Percentiles rank a stretch among this genome's conserved stretches.
phyloP scores from a whole-genome alignment of 345 rosid genomes.

The Salix viminalis region DNA sequence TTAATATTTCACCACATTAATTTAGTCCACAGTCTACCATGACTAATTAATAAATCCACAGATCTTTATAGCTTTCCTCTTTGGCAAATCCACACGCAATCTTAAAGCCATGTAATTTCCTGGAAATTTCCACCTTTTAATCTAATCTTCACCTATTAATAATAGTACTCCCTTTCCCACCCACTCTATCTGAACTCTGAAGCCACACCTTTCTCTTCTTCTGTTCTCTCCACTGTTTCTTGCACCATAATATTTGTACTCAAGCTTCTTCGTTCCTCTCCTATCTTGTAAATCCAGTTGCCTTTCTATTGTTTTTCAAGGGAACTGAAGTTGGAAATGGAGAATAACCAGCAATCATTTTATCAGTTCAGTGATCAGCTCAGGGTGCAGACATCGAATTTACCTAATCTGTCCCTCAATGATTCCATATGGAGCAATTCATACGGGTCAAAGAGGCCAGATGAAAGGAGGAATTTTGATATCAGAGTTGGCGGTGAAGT shows the following conservation, averaged over 20 bases:
- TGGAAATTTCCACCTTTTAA: constrained; percentile 40
- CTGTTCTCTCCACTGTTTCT: neutral
- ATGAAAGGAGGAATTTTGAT: constrained; percentile 72
- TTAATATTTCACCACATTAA: neutral
- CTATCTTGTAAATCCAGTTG: constrained; percentile 7
- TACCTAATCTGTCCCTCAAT: constrained; percentile 72
- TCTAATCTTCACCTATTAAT: constrained; percentile 19
- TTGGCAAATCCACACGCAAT: constrained; percentile 67
- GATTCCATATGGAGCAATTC: constrained; percentile 89
- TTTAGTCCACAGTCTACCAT: neutral
- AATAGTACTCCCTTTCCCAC: constrained; percentile 14
- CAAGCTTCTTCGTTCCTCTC: neutral
- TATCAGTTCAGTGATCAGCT: constrained; percentile 95
- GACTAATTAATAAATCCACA: neutral
- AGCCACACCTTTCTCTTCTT: neutral
- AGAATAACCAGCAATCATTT: constrained; percentile 81
- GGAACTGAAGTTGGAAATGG: constrained; percentile 41
- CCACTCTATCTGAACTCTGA: neutral
- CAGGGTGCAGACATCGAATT: constrained; percentile 56
- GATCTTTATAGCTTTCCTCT: constrained; percentile 8
- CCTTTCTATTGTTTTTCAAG: neutral
- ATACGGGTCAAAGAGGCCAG: constrained; percentile 49
- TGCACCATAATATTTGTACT: neutral
- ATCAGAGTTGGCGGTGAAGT: constrained; percentile 49
- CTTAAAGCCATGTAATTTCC: constrained; percentile 27